Base-by-base conservation (phyloP, 1,284 basidiomycete genomes). In the Kwoniella shivajii region DNA sequence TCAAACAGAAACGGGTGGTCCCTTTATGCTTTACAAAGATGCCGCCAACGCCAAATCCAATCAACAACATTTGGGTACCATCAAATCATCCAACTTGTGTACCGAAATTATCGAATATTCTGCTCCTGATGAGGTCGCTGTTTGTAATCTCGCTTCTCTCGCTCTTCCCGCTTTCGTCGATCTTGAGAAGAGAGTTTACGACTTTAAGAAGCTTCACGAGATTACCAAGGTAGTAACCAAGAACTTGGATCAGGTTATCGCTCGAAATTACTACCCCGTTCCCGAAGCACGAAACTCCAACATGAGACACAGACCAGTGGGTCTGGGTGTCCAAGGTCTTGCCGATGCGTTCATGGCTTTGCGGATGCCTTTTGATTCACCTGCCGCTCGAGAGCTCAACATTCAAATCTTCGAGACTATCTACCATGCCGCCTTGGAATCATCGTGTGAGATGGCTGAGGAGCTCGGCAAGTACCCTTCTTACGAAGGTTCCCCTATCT, bases 31-130 rank as follows among this genome's bases (percentile, higher is more conserved):
- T 44, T 99, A 99, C 84, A 99, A 99, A 82, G 89, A 94, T 73
- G 82, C 87, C 33, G 86, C 88, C 54, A 94, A 93, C 75, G 88
- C 83, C 68, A 97, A 97, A 80, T 95, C 92, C 36, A 99, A 99
- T 82, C 96, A 99, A 80, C 88, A 95, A 82, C 97, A 99, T 79
- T 85, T 99, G 37, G 96, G 96, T 47, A 96, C 92, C 18, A 99
- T 99, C 87, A 99, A 98, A 83, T 96, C 92, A 5, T 98, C 95
- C 58, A 99, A 99, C 79, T 82, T 99, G 42, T 99, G 96, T 82
- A 98, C 95, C 11, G 96, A 99, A 79, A 99, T 99, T 76, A 90
- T 99, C 77, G 92, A 99, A 80, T 99, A 98, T 81, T 95, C 92
- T 50, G 85, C 95, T 11, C 94, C 95, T 0, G 96, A 99, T 58